Base-by-base conservation (phyloP, 1,284 basidiomycete species). In the Ustilago hordei region DNA sequence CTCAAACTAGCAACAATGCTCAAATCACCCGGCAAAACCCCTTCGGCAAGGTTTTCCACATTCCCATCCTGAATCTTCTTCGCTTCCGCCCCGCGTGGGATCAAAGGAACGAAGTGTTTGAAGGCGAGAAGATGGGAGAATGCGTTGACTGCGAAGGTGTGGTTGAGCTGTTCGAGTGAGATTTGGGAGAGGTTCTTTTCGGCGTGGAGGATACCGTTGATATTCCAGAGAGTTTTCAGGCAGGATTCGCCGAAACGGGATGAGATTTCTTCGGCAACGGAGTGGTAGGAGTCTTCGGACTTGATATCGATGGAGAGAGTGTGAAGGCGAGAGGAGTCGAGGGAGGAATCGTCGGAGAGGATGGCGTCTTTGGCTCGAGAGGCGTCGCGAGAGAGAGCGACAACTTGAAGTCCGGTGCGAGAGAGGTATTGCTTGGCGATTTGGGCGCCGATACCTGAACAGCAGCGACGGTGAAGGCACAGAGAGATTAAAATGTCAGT, bases 111-210 rank as follows among this genome's bases (percentile, higher is more conserved):
- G 47, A 89, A 88, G 75, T 89, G 88, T 78, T 89, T 89, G 83
- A 87, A 89, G 0, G 87, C 85, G 17, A 89, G 81, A 17, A 89
- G 85, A 55, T 88, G 89, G 2, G 86, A 88, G 45, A 89, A 86
- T 2, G 88, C 87, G 82, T 89, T 89, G 79, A 89, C 87, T 59
- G 84, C 76, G 63, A 86, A 87, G 4, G 79, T 79, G 67, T 89
- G 85, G 31, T 86, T 80, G 36, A 91, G 84, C 55, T 87, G 78
- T 17, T 86, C 85, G 69, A 87, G 80, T 76, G 89, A 87, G 57
- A 91, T 82, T 74, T 91, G 90, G 4, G 86, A 84, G 6, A 90
- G 89, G 50, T 88, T 88, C 73, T 89, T 90, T 82, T 91, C 91
- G 12, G 90, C 89, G 64, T 89, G 86, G 28, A 91, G 87, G 2